Base-by-base conservation (phyloP, 495 filamentous ascomycete species). In the Endocarpon pusillum region DNA sequence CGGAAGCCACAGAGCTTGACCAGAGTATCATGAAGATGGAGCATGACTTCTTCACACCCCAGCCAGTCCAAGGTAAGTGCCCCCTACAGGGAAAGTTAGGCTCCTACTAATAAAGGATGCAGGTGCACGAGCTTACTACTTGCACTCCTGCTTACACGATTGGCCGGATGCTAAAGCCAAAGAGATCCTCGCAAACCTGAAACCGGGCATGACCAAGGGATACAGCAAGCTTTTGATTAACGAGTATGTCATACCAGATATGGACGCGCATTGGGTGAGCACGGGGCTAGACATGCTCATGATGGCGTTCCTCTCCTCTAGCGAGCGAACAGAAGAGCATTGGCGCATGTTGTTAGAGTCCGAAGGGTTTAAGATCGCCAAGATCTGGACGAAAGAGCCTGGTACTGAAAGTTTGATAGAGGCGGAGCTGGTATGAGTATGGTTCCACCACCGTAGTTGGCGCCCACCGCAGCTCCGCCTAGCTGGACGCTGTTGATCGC, bases 31-130 rank as follows among this genome's bases (percentile, higher is more conserved):
- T 49, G 18, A 33, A 41, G 3, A 49, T 59, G 33, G 33, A 32
- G 0, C 53, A 72, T 40, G 53, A 71, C 38, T 65, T 75, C 40
- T 68, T 71, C 37, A 64, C 57, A 0, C 45, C 52, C 2, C 67
- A 73, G 45, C 65, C 65, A 2, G 47, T 68, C 16, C 48, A 50
- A 27, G 48, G 48, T n/a, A n/a, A n/a, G n/a, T n/a, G n/a, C n/a
- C n/a, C n/a, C n/a, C n/a, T n/a, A n/a, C n/a, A n/a, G n/a, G n/a
- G n/a, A n/a, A n/a, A n/a, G n/a, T n/a, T n/a, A n/a, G n/a, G n/a
- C n/a, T n/a, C n/a, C n/a, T n/a, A n/a, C n/a, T n/a, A n/a, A n/a
- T n/a, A n/a, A n/a, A n/a, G n/a, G n/a, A n/a, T 19, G 7, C 11
- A 62, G 61, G 58, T 1, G 57, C 57, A 8, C 48, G 56, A 15